Conservation (phyloP, 1,284 basidiomycete genomes). For the Marasmius sp. region DNA sequence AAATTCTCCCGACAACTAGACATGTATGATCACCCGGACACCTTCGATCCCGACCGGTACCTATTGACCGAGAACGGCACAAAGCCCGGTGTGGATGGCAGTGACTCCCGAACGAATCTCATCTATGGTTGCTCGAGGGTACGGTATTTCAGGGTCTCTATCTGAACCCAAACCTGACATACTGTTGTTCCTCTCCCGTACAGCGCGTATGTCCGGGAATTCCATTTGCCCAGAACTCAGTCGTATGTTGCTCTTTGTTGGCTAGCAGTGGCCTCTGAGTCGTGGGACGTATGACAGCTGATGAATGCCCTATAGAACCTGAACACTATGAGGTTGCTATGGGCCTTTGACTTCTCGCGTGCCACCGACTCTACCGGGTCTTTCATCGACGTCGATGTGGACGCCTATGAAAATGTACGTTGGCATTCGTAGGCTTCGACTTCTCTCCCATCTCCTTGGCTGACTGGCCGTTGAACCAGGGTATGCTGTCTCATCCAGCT, state of each 20-base stretch:
- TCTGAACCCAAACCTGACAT: not conserved
- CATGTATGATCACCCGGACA: conserved; percentile 19
- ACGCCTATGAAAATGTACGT: not conserved
- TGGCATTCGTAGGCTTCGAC: not conserved
- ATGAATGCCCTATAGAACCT: conserved; percentile 7
- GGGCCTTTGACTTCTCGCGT: conserved; percentile 25
- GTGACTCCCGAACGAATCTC: conserved; percentile 4
- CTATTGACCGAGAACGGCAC: conserved; percentile 1
- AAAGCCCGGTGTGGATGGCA: conserved; percentile 4
- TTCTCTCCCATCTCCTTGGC: not conserved
- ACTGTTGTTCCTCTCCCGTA: not conserved
- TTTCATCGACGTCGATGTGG: conserved; percentile 2
- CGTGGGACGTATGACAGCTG: not conserved
- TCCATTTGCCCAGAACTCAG: conserved; percentile 25
- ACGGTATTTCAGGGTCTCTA: not conserved
- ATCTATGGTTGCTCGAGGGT: conserved; percentile 17
- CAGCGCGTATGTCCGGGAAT: conserved; percentile 29
- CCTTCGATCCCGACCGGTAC: conserved; percentile 6
- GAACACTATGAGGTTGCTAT: conserved; percentile 23
- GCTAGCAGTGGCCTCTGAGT: no score
- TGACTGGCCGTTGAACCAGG: not conserved
- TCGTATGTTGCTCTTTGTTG: conserved; percentile 22
- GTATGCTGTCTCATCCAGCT: conserved; percentile 5
- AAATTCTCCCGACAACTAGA: conserved; percentile 4
- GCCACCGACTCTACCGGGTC: conserved; percentile 7